Evolutionary conservation across 106 monocot genomes (phyloP).

Genomic region (Amphibolis antarctica): DNA sequence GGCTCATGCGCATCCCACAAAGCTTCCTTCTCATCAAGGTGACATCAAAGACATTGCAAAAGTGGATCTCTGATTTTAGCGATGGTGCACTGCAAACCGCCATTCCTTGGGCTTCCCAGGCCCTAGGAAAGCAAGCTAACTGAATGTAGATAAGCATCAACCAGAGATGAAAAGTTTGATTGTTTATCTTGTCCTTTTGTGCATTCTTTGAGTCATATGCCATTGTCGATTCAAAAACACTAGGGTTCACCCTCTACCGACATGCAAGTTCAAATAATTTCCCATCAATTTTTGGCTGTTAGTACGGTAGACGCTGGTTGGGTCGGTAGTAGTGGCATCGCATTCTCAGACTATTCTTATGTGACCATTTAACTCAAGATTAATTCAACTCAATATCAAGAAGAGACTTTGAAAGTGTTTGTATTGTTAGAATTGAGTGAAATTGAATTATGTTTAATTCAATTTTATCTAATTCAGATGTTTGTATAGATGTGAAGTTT

Average conservation of each 20-base stretch:
- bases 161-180: neutral
- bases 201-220: neutral
- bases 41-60: slow-evolving; percentile 24
- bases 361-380: too few relatives aligned
- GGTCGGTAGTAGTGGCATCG: too few relatives aligned
- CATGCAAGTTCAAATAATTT: neutral
- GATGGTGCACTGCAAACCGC: neutral
- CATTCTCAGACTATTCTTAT: too few relatives aligned
- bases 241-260: neutral
- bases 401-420: too few relatives aligned
- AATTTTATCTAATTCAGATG: too few relatives aligned
- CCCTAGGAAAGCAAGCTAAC: slow-evolving; percentile 1
- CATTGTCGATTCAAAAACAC: neutral
- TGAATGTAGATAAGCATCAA: slow-evolving; percentile 6
- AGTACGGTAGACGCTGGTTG: too few relatives aligned
- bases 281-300: too few relatives aligned
- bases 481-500: too few relatives aligned
- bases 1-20: slow-evolving; percentile 19
- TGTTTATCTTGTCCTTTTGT: neutral
- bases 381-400: too few relatives aligned
- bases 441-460: too few relatives aligned
- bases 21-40: slow-evolving; percentile 9
- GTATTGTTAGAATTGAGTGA: too few relatives aligned
- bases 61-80: slow-evolving; percentile 1
- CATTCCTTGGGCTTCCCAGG: neutral